Base-by-base conservation (phyloP, 768 basidiomycete genomes). In the Lactarius trivialis region DNA sequence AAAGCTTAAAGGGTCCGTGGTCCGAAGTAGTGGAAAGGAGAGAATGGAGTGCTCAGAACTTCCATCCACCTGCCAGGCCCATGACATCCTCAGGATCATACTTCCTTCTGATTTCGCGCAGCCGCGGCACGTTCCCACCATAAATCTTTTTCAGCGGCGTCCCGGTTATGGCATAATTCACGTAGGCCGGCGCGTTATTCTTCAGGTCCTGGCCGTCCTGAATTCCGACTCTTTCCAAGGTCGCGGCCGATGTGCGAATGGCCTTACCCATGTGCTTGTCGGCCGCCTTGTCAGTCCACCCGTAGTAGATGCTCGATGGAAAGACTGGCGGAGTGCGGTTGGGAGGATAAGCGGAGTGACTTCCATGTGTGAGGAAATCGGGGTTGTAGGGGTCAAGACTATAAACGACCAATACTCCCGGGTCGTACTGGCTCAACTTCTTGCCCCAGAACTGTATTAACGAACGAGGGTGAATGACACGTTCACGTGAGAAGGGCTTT, bases 31-130 rank as follows among this genome's bases (percentile, higher is more conserved):
- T 21, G n/a, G 7, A n/a, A n/a, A 43, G 7, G n/a, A 43, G 19
- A n/a, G 7, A 9, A 8, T 9, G 21, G 21, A 45, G 21, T 14
- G 12, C 9, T 54, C 26, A 60, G 32, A 60, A 50, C 26, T 61
- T 61, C 54, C 53, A 61, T 61, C 60, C 60, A 15, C 54, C 60
- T 4, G 60, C 45, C 4, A 61, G 60, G 3, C n/a, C 34, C 60
- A 61, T 61, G 17, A 61, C 28, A 21, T 50, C 48, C 26, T 50
- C 7, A 3, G 60, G 60, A 33, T 61, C 60, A 24, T 55, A 55
- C n/a, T 32, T 24, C 54, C 32, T 4, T 39, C 55, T 56, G 60
- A 56, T 61, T 15, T 39, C 28, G n/a, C 36, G 60, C n/a, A 61
- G 60, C 37, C 48, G 45, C 30, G 3, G 33, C 60, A 61, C 7